Base-by-base conservation (phyloP, 2,329 filamentous ascomycete genomes). In the Colletotrichum higginsianum region DNA sequence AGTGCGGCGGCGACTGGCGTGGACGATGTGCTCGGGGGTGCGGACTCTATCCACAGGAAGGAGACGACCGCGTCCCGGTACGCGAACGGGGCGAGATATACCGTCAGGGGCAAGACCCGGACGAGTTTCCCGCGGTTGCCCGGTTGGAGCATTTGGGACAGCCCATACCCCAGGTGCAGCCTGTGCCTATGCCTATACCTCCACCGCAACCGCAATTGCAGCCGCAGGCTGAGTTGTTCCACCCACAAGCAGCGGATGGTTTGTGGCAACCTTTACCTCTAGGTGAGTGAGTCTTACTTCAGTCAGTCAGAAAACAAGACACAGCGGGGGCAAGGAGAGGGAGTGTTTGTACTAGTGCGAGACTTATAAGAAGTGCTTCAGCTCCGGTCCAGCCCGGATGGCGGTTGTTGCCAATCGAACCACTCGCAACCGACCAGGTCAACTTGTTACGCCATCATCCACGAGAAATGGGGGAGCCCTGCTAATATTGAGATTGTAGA, bases 1-100 rank as follows among this genome's bases (percentile, higher is more conserved):
- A 70, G 26, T 75, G 73, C 46, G 72, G 73, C 42, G 44, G 30
- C 4, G 12, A 5, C 0, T 75, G 66, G 72, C 30, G 15, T 4
- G 8, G 44, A 12, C 16, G 49, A 11, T 72, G 69, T n/a, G 3
- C 26, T 23, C 46, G 21, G 18, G 47, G 65, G 2, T 72, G 69
- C 47, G 50, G 46, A 5, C 16, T 18, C 5, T 58, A 58, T 47
- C n/a, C 55, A 23, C 38, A 57, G 30, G 56, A 50, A 6, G 18
- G 49, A 12, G 38, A 58, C 16, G 23, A 7, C 3, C 70, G 67
- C 35, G 42, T 72, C 0, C 67, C 67, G 12, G 65, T 71, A 66
- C 61, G 70, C n/a, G 21, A 61, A 21, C 53, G 70, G 26, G n/a
- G 16, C 12, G 18, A 44, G 26, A 64, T 47, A 42, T 71, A 52